A percentile compares a stretch with the other conserved stretches of the same genome.
phyloP scores from a whole-genome alignment of 345 rosid species.

The Gossypium herbaceum region DNA sequence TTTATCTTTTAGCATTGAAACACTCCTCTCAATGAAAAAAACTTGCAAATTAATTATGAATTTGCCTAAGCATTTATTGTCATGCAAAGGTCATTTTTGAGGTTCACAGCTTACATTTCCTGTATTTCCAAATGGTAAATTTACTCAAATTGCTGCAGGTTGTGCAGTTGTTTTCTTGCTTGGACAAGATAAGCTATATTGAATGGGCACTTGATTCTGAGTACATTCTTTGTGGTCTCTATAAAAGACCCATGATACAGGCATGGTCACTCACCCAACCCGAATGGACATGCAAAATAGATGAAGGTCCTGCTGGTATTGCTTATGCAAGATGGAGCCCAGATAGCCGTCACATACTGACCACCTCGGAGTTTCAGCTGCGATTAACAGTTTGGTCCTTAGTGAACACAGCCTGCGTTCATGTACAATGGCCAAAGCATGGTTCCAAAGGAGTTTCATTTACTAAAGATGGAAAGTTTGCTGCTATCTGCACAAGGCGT shows the following conservation, averaged over 20 bases:
- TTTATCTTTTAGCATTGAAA: not conserved
- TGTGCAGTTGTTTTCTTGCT: conserved; percentile 90
- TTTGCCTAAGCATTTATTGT: not conserved
- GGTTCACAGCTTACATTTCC: not conserved
- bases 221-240: conserved; percentile 88
- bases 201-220: conserved; percentile 98
- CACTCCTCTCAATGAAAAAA: not conserved
- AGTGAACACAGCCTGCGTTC: conserved; percentile 91
- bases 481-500: conserved; percentile 81
- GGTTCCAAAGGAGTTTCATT: conserved; percentile 80
- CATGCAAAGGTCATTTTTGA: not conserved
- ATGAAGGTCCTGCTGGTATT: conserved; percentile 95
- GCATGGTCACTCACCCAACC: conserved; percentile 91
- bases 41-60: not conserved
- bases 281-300: conserved; percentile 97
- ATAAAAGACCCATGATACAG: conserved; percentile 85
- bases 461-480: conserved; percentile 83
- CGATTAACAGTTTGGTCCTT: conserved; percentile 89
- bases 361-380: conserved; percentile 86
- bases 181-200: conserved; percentile 94
- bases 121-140: not conserved
- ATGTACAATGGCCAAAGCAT: conserved; percentile 95
- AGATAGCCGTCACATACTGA: conserved; percentile 91
- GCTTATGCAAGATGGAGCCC: conserved; percentile 99
- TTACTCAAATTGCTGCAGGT: conserved; percentile 51